A percentile compares a stretch with the other conserved stretches of the same genome.
phyloP scores from a whole-genome alignment of 768 basidiomycete genomes.

The Kondoa subrosea region DNA sequence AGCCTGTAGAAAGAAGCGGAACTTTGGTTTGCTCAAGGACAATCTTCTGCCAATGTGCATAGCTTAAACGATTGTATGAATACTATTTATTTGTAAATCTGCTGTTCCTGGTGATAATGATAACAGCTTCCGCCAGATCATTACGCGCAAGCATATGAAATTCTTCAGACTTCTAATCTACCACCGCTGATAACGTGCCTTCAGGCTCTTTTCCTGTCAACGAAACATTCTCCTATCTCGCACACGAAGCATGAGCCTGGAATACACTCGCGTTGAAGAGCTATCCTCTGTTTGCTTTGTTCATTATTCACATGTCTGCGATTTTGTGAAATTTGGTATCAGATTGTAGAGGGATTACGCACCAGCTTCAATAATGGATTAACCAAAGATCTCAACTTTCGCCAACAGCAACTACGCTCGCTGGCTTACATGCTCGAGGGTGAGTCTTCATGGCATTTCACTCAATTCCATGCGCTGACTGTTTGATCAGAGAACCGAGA shows the following conservation, averaged over 20 bases:
- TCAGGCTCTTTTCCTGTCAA: background rate
- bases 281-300: background rate
- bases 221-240: background rate
- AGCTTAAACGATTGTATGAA: too few relatives aligned
- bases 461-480: too few relatives aligned
- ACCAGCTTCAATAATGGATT: constrained; percentile 49
- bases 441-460: too few relatives aligned
- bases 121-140: too few relatives aligned
- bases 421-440: constrained; percentile 31
- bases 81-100: too few relatives aligned
- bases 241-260: background rate
- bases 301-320: background rate
- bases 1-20: too few relatives aligned
- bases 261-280: background rate
- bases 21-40: too few relatives aligned
- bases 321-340: too few relatives aligned
- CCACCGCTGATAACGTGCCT: too few relatives aligned
- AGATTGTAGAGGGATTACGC: background rate
- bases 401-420: background rate
- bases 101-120: too few relatives aligned
- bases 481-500: constrained; percentile 58
- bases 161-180: too few relatives aligned
- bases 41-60: too few relatives aligned
- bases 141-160: constrained; percentile 1
- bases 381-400: constrained; percentile 32